These are phyloP conservation scores for Parastagonospora avenae DNA, from an alignment of 2,329 filamentous ascomycete genomes.

Conservation along the genomic window DNA sequence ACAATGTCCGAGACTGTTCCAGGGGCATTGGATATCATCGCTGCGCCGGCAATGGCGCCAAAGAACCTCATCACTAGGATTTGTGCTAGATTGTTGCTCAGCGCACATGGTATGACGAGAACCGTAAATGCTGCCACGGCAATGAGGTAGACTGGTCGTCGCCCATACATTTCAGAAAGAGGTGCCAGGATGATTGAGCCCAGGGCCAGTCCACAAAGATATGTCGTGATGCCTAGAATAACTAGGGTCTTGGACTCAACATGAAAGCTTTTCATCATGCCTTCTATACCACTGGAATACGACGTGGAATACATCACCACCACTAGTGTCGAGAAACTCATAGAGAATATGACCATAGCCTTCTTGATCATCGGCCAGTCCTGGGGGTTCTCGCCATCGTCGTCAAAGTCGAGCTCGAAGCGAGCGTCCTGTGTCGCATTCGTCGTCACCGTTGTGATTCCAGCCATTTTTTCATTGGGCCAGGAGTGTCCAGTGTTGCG, in stretches of 20 bases:
- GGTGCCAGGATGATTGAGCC: constrained; percentile 77
- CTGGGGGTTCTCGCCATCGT: constrained; percentile 64
- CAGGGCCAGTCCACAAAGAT: constrained; percentile 73
- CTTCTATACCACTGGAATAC: constrained; percentile 74
- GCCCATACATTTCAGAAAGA: constrained; percentile 71
- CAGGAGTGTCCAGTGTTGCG: constrained; percentile 41
- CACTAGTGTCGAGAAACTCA: constrained; percentile 62
- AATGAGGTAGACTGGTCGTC: constrained; percentile 69
- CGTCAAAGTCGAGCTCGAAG: constrained; percentile 76
- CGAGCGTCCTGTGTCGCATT: constrained; percentile 56
- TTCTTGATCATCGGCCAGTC: constrained; percentile 70
- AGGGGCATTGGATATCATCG: constrained; percentile 82
- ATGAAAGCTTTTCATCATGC: constrained; percentile 71
- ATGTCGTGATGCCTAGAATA: constrained; percentile 78
- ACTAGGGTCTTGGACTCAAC: constrained; percentile 63
- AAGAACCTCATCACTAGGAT: constrained; percentile 78
- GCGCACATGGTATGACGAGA: constrained; percentile 72
- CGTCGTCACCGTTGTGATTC: constrained; percentile 38
- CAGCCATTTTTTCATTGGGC: constrained; percentile 27
- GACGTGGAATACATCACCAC: constrained; percentile 70
- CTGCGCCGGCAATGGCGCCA: constrained; percentile 74
- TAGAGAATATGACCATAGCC: constrained; percentile 58
- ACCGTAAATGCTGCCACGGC: constrained; percentile 69
- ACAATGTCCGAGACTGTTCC: constrained; percentile 84
- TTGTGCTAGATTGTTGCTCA: constrained; percentile 69